Percentiles rank a stretch among this genome's conserved stretches.
Conservation (phyloP, 345 rosid species). For the Brassica incana region DNA sequence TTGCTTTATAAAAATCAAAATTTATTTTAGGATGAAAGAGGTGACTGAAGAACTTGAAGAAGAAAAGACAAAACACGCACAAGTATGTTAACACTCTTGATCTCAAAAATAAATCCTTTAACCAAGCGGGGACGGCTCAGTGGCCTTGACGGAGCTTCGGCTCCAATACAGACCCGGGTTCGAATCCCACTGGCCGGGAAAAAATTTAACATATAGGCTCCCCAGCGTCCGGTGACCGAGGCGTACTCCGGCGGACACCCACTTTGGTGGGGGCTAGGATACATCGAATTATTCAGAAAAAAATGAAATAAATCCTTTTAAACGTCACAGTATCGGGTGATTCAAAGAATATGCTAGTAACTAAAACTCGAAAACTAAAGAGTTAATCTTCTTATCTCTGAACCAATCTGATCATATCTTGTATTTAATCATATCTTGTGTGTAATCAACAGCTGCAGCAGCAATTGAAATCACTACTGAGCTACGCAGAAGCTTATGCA, state of each 20-base stretch:
- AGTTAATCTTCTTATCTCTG: slow-evolving; percentile 7
- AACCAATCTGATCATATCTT: background rate
- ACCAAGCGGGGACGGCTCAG: too few relatives aligned
- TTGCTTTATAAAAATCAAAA: background rate
- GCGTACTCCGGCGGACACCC: too few relatives aligned
- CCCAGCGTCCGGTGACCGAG: too few relatives aligned
- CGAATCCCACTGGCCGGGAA: too few relatives aligned
- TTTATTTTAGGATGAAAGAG: slow-evolving; percentile 56
- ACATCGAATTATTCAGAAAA: too few relatives aligned
- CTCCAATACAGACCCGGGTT: too few relatives aligned
- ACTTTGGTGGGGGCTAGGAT: too few relatives aligned
- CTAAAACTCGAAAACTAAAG: background rate
- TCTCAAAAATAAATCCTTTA: background rate
- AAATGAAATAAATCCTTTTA: background rate
- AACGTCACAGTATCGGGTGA: background rate
- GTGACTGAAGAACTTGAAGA: slow-evolving; percentile 65
- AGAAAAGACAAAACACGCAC: slow-evolving; percentile 63
- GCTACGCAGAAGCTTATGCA: slow-evolving; percentile 23
- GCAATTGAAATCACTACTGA: slow-evolving; percentile 18
- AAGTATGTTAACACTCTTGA: slow-evolving; percentile 49
- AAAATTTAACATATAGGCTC: too few relatives aligned
- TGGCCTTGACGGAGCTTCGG: too few relatives aligned
- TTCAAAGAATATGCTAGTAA: background rate
- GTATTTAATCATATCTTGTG: background rate
- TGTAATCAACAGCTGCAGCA: slow-evolving; percentile 31